Percentiles rank a stretch among this genome's conserved stretches.
Conservation (phyloP, 2,329 filamentous ascomycete genomes). For the Fusarium caatingaense region DNA sequence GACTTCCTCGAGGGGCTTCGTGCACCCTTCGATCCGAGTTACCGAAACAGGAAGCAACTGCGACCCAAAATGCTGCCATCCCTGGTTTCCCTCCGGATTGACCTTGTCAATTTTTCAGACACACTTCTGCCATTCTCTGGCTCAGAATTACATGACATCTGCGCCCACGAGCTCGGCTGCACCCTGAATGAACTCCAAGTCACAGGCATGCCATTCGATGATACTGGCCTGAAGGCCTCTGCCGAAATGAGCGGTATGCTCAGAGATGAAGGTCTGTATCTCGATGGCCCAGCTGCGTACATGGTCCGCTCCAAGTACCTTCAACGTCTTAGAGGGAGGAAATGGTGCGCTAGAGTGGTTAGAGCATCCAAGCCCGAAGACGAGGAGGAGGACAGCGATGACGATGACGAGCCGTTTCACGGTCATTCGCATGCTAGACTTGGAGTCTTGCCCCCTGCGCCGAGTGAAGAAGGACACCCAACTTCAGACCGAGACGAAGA, state of each 20-base stretch:
- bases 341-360: conserved; percentile 58
- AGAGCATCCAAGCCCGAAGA: conserved; percentile 55
- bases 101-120: conserved; percentile 66
- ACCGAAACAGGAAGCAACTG: conserved; percentile 50
- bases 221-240: conserved; percentile 59
- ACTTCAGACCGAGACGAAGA: conserved; percentile 56
- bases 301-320: conserved; percentile 56
- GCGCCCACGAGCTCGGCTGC: conserved; percentile 65
- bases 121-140: conserved; percentile 59
- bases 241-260: conserved; percentile 63
- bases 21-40: conserved; percentile 61
- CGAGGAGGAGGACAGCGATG: conserved; percentile 42
- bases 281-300: conserved; percentile 59
- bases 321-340: conserved; percentile 53
- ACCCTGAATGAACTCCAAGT: conserved; percentile 64
- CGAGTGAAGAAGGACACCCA: conserved; percentile 57
- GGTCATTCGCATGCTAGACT: conserved; percentile 47
- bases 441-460: conserved; percentile 55
- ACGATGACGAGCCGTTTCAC: conserved; percentile 44
- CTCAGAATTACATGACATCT: conserved; percentile 62
- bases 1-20: conserved; percentile 64
- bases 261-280: conserved; percentile 64
- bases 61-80: conserved; percentile 60
- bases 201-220: conserved; percentile 63
- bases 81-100: conserved; percentile 61